Conservation (phyloP, 2,329 filamentous ascomycete genomes). For the Fusarium fujikuroi region DNA sequence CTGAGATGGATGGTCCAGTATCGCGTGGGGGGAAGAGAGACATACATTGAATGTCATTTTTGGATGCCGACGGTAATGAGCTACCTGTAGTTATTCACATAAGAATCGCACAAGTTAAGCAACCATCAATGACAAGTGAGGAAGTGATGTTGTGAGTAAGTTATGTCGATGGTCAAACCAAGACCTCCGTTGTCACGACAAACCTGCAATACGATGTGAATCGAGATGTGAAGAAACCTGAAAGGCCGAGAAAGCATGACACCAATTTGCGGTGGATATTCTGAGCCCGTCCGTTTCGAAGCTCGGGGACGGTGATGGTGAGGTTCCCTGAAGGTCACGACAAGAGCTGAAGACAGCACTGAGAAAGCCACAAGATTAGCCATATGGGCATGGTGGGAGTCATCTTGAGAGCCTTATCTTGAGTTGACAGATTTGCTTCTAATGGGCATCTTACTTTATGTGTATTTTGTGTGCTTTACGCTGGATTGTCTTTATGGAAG, state of each 20-base stretch:
- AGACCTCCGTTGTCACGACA: neutral
- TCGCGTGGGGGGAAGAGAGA: fast-evolving
- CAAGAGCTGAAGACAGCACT: neutral
- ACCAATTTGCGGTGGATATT: no score
- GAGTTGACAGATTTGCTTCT: no score
- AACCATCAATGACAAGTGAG: neutral
- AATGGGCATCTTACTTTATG: no score
- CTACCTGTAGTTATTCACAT: neutral
- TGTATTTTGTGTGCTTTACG: no score
- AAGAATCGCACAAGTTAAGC: neutral
- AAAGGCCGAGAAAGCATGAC: neutral
- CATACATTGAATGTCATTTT: fast-evolving
- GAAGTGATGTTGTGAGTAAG: neutral
- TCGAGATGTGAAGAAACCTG: neutral
- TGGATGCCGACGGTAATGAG: fast-evolving
- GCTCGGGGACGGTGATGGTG: neutral
- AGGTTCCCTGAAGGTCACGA: neutral
- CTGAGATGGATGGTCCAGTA: no score
- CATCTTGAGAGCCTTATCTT: no score
- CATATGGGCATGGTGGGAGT: no score
- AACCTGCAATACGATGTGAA: neutral
- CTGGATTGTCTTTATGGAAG: no score
- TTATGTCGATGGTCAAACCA: neutral
- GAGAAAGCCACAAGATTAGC: neutral
- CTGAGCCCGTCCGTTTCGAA: no score